Evolutionary conservation across 352 stramenopile species (phyloP), one percentile per base, ranked within the genome.

Genomic region (Phytophthora megakarya): DNA sequence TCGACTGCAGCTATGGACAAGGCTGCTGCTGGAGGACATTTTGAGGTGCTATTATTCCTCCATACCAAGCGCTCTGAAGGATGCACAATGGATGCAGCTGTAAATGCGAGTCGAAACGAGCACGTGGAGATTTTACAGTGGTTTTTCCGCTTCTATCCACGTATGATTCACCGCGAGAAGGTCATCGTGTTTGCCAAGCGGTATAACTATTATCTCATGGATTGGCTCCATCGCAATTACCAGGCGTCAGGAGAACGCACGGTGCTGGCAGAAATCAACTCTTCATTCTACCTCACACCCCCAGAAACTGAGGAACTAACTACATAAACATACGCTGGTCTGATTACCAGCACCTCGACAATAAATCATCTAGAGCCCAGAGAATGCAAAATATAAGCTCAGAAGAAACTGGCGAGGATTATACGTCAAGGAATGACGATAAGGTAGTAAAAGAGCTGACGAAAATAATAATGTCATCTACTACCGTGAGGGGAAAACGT

Each of bases 171-270:
- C 53, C 68, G 68, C 32, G 68, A 76, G 40, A 76, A 76, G 53
- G 68, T 76, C 37, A 76, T 76, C 18, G 68, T 76, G 21, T 76
- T 73, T 33, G 68, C 68, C 15, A 76, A 76, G 68, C 57, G 68
- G 38, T 76, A 76, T 39, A 76, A 76, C 43, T 76, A 76, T 53
- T 76, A 76, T 45, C 68, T 76, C 37, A 76, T 76, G 68, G 68
- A 76, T 33, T 76, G 68, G 68, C 48, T 76, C 54, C 64, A 76
- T 25, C 64, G 68, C n/a, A 76, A 71, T 28, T 76, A 76, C 58
- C 68, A 76, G 28, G 58, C 68, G 1, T 65, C 68, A 16, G 68
- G 68, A 28, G 63, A 76, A 23, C 68, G 68, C 43, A 76, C 68
- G 0, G 61, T 70, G 16, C 62, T 76, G 28, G 63, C 68, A n/a